Base-by-base conservation (phyloP, 371 early-diverging fungal genomes). In the Circinella minor region DNA sequence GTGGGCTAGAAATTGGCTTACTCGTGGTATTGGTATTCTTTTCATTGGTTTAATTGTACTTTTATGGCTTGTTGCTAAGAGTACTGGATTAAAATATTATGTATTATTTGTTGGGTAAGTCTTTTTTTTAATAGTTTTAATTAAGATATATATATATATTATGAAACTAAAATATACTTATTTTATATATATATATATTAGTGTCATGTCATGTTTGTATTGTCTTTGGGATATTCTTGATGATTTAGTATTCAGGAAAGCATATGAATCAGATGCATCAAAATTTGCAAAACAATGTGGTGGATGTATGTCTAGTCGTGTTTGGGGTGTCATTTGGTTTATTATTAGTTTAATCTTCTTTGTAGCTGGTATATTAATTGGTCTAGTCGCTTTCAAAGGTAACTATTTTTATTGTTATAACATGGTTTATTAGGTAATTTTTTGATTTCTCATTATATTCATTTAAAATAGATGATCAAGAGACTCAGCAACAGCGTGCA, bases 201-300 rank as follows among this genome's bases (percentile, higher is more conserved):
- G 94, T 57, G 92, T 93, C 47, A 97, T 98, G 98, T 91, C 90
- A 4, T 91, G 94, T 36, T 83, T 95, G 36, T 96, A 98, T 75
- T 88, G 92, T 69, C 87, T 96, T 15, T 95, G 96, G 92, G 98
- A 98, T 84, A 96, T 97, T 71, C 75, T 97, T 63, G 97, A 98
- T 66, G 96, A 96, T 83, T 83, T 97, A 8, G 90, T 98, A 5
- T 83, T 92, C 68, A 82, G 96, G 49, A 95, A 95, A 80, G 91
- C 93, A 17, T 93, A 96, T 78, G 94, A 94, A 68, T 93, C 93
- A n/a, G 98, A 97, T 72, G 97, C 98, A 1, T 86, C 93, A 5
- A 89, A 90, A 77, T 97, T 96, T 83, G 93, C 97, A 10, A 81
- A 93, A 65, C 71, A 92, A 57, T 94, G 93, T 55, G 88, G 92